A percentile compares a stretch with the other conserved stretches of the same genome.
These are phyloP conservation scores for Emergomyces africanus DNA, from an alignment of 2,329 filamentous ascomycete genomes.

Conservation along the genomic window DNA sequence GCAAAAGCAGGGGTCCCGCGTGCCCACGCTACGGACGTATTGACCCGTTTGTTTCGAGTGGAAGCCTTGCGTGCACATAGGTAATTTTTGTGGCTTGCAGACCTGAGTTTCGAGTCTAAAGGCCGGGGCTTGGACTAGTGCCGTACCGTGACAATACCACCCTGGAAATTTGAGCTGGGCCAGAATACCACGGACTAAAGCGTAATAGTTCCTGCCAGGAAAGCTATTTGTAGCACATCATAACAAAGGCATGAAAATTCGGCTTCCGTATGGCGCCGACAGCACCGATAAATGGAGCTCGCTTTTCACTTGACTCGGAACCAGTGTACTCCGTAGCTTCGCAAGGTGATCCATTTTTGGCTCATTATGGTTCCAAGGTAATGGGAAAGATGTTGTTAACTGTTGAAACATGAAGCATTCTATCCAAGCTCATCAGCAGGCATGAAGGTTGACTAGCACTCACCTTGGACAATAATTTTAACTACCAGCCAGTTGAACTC, in stretches of 20 bases:
- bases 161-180: background rate
- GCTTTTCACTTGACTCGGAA: background rate
- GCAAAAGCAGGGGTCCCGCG: background rate
- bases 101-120: background rate
- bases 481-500: too few relatives aligned
- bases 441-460: background rate
- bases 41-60: background rate
- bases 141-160: background rate
- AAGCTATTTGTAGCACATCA: background rate
- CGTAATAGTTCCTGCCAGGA: background rate
- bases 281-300: background rate
- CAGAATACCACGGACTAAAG: background rate
- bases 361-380: background rate
- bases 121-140: background rate
- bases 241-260: background rate
- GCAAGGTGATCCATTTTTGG: background rate
- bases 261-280: too few relatives aligned
- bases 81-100: background rate
- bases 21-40: background rate
- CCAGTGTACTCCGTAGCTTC: background rate
- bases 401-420: background rate
- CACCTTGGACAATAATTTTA: background rate
- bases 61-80: background rate
- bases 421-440: background rate
- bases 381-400: background rate